These are phyloP conservation scores for Rhododendron griersonianum DNA, from an alignment of 148 eudicot species.

Conservation along the genomic window DNA sequence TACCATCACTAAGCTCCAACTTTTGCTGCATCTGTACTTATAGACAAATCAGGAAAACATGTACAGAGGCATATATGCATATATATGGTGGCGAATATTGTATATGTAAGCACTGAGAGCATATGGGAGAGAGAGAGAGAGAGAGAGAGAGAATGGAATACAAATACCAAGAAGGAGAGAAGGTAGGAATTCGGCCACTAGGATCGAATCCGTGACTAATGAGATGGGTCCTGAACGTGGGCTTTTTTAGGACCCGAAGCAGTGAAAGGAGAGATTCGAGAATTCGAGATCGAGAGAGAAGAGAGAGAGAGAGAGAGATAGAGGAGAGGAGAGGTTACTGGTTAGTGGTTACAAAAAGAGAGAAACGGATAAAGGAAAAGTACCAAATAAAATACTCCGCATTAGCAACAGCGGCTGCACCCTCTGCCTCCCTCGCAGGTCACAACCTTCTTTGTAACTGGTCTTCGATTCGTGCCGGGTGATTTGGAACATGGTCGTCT, in stretches of 20 bases:
- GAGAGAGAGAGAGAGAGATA: not conserved
- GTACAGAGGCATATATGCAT: not conserved
- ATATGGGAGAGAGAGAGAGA: not conserved
- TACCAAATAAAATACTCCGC: not conserved
- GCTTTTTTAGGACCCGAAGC: constrained; percentile 9
- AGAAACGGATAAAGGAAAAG: not conserved
- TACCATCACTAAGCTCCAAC: constrained; percentile 24
- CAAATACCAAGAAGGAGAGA: constrained; percentile 28
- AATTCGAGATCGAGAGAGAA: not conserved
- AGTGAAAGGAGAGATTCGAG: constrained; percentile 11
- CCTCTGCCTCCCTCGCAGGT: too few relatives aligned
- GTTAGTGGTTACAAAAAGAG: not conserved
- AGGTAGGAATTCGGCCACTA: constrained; percentile 18
- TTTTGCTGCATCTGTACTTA: constrained; percentile 14
- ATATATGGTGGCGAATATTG: not conserved
- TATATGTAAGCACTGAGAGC: not conserved
- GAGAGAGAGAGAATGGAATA: not conserved
- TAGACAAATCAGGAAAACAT: constrained; percentile 8
- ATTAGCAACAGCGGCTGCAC: too few relatives aligned
- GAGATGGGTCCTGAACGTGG: constrained; percentile 9
- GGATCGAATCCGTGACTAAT: constrained; percentile 22
- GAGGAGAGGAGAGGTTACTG: not conserved
- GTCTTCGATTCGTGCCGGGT: too few relatives aligned
- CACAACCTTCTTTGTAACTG: too few relatives aligned
- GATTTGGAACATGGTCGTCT: too few relatives aligned